Conservation (phyloP, 805 yeast genomes). For the Naumovozyma baii region DNA sequence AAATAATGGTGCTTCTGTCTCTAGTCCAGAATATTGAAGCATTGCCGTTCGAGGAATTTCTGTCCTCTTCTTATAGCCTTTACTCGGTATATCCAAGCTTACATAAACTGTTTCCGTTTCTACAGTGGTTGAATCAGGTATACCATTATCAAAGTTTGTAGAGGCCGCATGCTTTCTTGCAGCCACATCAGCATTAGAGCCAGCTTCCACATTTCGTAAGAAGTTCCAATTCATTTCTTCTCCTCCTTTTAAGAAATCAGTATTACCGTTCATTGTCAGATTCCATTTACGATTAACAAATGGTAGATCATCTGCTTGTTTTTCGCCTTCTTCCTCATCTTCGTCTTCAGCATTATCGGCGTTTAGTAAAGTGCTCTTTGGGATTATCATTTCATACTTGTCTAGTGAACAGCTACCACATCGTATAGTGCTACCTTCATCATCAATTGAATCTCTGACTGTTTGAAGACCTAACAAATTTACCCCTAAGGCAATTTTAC, state of each 20-base stretch:
- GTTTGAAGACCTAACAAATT: conserved; percentile 46
- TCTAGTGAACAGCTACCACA: conserved; percentile 86
- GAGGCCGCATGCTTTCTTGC: conserved; percentile 31
- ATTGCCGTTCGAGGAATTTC: conserved; percentile 33
- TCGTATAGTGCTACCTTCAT: conserved; percentile 40
- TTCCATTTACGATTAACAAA: conserved; percentile 42
- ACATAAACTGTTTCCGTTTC: conserved; percentile 40
- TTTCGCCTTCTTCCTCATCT: conserved; percentile 13
- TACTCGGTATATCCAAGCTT: conserved; percentile 42
- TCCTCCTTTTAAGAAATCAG: conserved; percentile 61
- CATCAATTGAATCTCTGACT: conserved; percentile 43
- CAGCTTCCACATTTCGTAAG: conserved; percentile 70
- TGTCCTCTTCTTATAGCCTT: conserved; percentile 22
- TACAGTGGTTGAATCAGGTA: conserved; percentile 2
- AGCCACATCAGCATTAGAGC: conserved; percentile 73
- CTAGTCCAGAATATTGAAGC: conserved; percentile 49
- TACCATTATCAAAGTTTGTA: conserved; percentile 3
- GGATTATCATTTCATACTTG: conserved; percentile 33
- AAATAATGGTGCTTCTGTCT: conserved; percentile 44
- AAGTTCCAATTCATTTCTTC: conserved; percentile 95
- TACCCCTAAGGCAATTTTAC: conserved; percentile 82
- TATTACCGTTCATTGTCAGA: conserved; percentile 58
- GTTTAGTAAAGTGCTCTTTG: conserved; percentile 7
- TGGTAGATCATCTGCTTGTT: conserved; percentile 9
- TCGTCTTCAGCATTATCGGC: conserved; percentile 3